phyloP scores from a whole-genome alignment of 768 basidiomycete species.

The Leucocoprinus birnbaumii region DNA sequence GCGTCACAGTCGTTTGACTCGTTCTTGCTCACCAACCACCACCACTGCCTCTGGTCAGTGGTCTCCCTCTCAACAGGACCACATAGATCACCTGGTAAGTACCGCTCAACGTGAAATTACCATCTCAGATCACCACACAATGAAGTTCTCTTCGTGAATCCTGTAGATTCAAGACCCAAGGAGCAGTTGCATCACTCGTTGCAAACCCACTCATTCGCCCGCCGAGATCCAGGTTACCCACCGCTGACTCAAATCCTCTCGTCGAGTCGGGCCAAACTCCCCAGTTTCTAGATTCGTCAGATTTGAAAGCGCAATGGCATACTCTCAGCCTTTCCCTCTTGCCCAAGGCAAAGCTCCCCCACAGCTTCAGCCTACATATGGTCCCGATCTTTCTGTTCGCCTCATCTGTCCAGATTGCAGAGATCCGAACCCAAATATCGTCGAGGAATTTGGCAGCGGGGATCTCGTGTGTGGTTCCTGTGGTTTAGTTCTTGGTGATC shows the following conservation, averaged over 20 bases:
- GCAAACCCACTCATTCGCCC: constrained; percentile 5
- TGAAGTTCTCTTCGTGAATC: background rate
- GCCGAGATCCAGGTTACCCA: constrained; percentile 8
- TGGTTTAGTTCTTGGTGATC: constrained; percentile 93
- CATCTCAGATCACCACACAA: background rate
- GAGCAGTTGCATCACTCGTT: constrained; percentile 9
- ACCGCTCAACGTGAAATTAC: background rate
- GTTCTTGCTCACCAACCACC: constrained; percentile 5
- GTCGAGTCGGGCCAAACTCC: background rate
- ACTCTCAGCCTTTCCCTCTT: constrained; percentile 78
- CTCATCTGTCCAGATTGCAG: constrained; percentile 95
- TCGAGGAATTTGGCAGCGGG: constrained; percentile 97
- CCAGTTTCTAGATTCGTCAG: background rate
- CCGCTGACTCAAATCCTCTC: constrained; percentile 4
- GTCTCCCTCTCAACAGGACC: background rate
- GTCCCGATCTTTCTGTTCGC: constrained; percentile 83
- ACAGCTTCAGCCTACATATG: constrained; percentile 49
- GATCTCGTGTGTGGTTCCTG: constrained; percentile 95
- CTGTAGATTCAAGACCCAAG: constrained; percentile 3
- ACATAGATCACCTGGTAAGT: background rate
- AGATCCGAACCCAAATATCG: constrained; percentile 89
- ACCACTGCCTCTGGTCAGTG: background rate
- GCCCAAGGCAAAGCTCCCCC: constrained; percentile 52
- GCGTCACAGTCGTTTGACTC: background rate
- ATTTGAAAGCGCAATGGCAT: constrained; percentile 46